These are phyloP conservation scores for Flaveria brownii DNA, from an alignment of 129 eudicot genomes.

Conservation along the genomic window DNA sequence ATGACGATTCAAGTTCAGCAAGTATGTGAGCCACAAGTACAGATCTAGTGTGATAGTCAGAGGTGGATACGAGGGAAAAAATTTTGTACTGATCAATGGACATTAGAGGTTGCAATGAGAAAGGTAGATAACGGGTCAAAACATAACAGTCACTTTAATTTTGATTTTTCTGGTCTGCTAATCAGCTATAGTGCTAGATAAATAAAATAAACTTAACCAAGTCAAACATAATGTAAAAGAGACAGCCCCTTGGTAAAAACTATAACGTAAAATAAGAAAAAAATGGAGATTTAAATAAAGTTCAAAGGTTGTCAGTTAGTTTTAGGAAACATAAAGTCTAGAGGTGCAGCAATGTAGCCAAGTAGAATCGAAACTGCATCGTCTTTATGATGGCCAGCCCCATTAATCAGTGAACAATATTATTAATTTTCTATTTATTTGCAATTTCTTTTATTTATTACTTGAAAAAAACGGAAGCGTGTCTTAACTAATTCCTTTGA, in stretches of 20 bases:
- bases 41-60: neutral
- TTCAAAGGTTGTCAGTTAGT: neutral
- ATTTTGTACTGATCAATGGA: neutral
- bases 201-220: neutral
- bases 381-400: neutral
- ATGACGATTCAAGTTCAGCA: constrained; percentile 21
- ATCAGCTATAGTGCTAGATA: constrained; percentile 1
- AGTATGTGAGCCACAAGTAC: constrained; percentile 1
- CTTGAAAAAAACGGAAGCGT: neutral
- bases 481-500: too few species aligned
- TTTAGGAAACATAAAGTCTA: neutral
- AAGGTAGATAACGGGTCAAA: neutral
- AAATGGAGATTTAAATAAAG: neutral
- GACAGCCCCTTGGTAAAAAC: neutral
- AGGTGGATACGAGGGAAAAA: neutral
- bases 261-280: neutral
- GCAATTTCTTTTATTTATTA: neutral
- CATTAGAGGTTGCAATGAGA: neutral
- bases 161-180: neutral
- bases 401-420: neutral
- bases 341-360: neutral
- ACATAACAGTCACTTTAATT: neutral
- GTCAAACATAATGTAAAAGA: neutral
- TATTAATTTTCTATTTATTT: neutral
- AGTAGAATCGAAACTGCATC: neutral